phyloP scores from a whole-genome alignment of 2,329 filamentous ascomycete species.

The Alternaria sp. region DNA sequence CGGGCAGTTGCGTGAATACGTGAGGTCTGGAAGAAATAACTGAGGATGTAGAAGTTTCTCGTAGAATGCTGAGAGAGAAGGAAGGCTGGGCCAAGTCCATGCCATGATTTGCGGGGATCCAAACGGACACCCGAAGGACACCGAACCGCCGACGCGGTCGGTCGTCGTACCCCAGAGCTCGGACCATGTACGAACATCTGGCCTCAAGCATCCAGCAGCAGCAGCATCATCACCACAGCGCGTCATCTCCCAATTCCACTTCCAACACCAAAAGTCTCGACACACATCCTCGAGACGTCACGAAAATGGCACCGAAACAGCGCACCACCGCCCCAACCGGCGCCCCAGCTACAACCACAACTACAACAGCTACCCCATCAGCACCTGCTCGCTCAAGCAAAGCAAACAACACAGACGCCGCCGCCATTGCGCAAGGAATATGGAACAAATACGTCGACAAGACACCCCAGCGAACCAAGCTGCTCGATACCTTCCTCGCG shows the following conservation, averaged over 20 bases:
- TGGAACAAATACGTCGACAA: constrained; percentile 78
- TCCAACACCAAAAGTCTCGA: background rate
- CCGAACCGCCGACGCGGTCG: constrained; percentile 3
- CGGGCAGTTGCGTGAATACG: background rate
- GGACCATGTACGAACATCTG: constrained; percentile 26
- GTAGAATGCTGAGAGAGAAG: background rate
- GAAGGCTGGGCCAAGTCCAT: constrained; percentile 1
- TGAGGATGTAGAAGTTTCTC: background rate
- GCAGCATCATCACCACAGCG: constrained; percentile 10
- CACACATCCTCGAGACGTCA: background rate
- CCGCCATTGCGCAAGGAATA: constrained; percentile 70
- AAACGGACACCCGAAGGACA: constrained; percentile 18
- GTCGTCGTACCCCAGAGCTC: constrained; percentile 9
- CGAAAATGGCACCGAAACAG: constrained; percentile 43
- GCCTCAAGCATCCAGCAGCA: constrained; percentile 30
- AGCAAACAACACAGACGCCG: constrained; percentile 47
- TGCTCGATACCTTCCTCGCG: constrained; percentile 87
- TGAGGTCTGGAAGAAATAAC: background rate
- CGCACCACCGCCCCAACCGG: constrained; percentile 24
- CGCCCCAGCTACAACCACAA: constrained; percentile 19
- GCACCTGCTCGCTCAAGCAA: constrained; percentile 27
- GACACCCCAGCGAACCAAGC: constrained; percentile 89
- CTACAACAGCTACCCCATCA: constrained; percentile 25
- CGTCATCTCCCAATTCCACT: background rate
- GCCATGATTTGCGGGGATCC: constrained; percentile 27